Evolutionary conservation across 2,329 filamentous ascomycete species (phyloP).

Genomic region (Xylaria polymorpha): DNA sequence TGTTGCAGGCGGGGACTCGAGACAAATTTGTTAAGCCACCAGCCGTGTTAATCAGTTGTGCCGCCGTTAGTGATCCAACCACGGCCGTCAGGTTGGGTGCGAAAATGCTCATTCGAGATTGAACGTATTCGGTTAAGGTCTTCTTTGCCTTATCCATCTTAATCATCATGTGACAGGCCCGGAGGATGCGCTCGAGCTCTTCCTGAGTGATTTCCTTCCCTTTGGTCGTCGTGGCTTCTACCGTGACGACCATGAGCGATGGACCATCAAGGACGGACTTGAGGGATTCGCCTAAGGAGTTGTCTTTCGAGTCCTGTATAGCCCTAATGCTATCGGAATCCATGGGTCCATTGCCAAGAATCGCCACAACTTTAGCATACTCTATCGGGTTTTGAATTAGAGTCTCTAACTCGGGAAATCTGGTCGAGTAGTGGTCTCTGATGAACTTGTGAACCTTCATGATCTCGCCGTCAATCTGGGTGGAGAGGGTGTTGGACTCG

Average conservation of each 20-base stretch:
- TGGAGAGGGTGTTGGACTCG: constrained; percentile 88
- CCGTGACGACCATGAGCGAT: constrained; percentile 92
- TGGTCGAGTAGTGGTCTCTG: constrained; percentile 91
- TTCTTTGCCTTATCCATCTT: constrained; percentile 87
- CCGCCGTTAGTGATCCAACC: constrained; percentile 91
- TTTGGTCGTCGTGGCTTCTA: constrained; percentile 91
- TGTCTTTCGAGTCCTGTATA: constrained; percentile 80
- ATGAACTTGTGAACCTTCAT: constrained; percentile 96
- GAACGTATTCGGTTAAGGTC: constrained; percentile 90
- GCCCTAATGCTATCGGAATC: constrained; percentile 82
- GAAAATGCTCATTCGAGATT: constrained; percentile 96
- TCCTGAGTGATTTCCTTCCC: constrained; percentile 80
- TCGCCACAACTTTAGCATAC: constrained; percentile 94
- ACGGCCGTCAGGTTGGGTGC: constrained; percentile 92
- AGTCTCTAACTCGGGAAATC: constrained; percentile 92
- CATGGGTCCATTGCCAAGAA: constrained; percentile 91
- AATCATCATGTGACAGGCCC: constrained; percentile 89
- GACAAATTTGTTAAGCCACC: constrained; percentile 89
- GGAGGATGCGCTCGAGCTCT: constrained; percentile 78
- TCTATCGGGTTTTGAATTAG: constrained; percentile 92
- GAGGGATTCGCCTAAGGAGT: constrained; percentile 79
- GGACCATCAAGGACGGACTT: constrained; percentile 87
- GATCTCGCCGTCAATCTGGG: constrained; percentile 92
- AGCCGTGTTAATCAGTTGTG: constrained; percentile 94
- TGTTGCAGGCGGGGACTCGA: constrained; percentile 93